Base-by-base conservation (phyloP, 108 stramenopile species). In the Cyclotella sp. region DNA sequence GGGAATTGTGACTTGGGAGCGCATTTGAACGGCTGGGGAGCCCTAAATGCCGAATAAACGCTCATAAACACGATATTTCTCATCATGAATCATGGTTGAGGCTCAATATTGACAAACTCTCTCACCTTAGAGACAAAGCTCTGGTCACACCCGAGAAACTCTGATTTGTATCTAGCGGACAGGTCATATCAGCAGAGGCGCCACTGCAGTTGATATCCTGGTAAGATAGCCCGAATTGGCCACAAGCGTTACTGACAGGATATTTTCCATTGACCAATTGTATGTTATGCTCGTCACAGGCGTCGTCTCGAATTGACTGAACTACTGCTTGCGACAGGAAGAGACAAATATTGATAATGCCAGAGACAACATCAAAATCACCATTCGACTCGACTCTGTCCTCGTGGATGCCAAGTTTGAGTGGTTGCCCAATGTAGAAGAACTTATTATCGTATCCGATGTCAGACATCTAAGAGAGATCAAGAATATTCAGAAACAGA, bases 11-110 rank as follows among this genome's bases (percentile, higher is more conserved):
- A 71, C 27, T 71, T 75, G 21, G 79, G 79, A 54, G 61, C 59
- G 54, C 79, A 80, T 34, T 70, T 69, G 47, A 80, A 76, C 15
- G 73, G 79, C 40, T 61, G 75, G 0, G 75, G 79, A 29, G 77
- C 69, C 55, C 77, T 69, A 46, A 29, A 29, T 29, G n/a, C n/a
- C 28, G 40, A 53, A 42, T 9, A 27, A 14, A 45, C 26, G 30
- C 14, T 0, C 30, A 58, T 47, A 40, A 21, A 12, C 9, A 57
- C 4, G 24, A 26, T 2, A 8, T 21, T 21, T 12, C n/a, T 24
- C 12, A 19, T 26, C 12, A 21, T 6, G 34, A 2, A 34, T 5
- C 6, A 34, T 34, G 34, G 6, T 34, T 34, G 34, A 34, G 6
- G 2, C 6, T 34, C 4, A 34, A 34, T 2, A 6, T 2, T 34